Evolutionary conservation across 306 rosid species (phyloP).

Genomic region (Dryas drummondii): DNA sequence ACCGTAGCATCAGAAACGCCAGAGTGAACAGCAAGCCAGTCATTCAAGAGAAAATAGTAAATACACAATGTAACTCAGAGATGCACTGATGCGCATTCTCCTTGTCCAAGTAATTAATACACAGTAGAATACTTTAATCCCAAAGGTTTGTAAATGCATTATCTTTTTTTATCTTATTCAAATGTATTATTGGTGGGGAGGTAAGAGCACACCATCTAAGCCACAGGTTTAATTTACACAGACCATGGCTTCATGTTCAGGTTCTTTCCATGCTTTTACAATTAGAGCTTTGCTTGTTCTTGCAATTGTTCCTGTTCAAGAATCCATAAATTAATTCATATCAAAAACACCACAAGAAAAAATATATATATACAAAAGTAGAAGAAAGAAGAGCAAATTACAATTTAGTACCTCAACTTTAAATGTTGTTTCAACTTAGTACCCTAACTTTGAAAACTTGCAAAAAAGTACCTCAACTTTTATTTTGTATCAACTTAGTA

Average conservation of each 20-base stretch:
- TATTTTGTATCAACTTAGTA: too few relatives aligned
- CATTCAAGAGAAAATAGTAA: too few relatives aligned
- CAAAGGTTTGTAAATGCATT: neutral
- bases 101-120: slow-evolving; percentile 8
- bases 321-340: slow-evolving; percentile 10
- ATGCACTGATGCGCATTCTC: too few relatives aligned
- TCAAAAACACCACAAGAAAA: slow-evolving; percentile 1
- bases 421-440: too few relatives aligned
- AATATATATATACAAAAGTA: neutral
- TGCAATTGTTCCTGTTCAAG: slow-evolving; percentile 65
- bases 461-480: too few relatives aligned
- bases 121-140: neutral
- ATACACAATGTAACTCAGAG: too few relatives aligned
- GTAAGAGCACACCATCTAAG: neutral
- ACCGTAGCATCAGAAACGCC: too few relatives aligned
- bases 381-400: too few relatives aligned
- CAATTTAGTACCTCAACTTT: too few relatives aligned
- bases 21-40: too few relatives aligned
- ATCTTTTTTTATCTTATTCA: too few relatives aligned
- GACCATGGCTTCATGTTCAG: neutral
- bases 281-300: slow-evolving; percentile 57
- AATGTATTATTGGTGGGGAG: neutral
- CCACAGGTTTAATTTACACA: neutral
- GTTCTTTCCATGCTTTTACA: neutral
- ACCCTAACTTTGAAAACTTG: too few relatives aligned